phyloP scores from a whole-genome alignment of 306 rosid species.

The Adenanthera pavonina region DNA sequence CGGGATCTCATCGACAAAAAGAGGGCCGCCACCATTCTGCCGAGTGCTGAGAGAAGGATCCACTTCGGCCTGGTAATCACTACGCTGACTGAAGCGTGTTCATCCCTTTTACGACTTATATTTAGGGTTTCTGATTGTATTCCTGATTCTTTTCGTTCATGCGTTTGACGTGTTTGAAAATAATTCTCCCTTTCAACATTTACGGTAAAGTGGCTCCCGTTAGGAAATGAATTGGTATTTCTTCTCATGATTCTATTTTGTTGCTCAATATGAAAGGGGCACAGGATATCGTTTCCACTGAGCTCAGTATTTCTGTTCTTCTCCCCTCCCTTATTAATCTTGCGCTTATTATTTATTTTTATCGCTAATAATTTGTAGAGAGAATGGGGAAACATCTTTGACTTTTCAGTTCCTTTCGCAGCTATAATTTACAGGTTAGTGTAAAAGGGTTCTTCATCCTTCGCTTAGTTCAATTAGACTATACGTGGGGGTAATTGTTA shows the following conservation, averaged over 20 bases:
- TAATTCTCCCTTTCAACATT: conserved; percentile 1
- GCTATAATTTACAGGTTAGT: not conserved
- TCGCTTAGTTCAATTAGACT: not conserved
- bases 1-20: not conserved
- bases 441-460: not conserved
- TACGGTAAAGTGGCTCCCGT: not conserved
- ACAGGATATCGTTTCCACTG: not conserved
- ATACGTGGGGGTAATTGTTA: not conserved
- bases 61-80: not conserved
- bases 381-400: not conserved
- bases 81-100: not conserved
- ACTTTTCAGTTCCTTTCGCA: not conserved
- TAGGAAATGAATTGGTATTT: not conserved
- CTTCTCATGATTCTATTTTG: not conserved
- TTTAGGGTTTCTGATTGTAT: conserved; percentile 34
- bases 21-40: not conserved
- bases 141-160: not conserved
- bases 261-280: not conserved
- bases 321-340: not conserved
- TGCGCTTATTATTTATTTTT: not conserved
- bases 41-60: conserved; percentile 33
- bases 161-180: conserved; percentile 36
- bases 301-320: not conserved
- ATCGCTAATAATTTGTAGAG: not conserved
- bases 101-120: not conserved